phyloP scores from a whole-genome alignment of 345 rosid species.

The Ceriops zippeliana region DNA sequence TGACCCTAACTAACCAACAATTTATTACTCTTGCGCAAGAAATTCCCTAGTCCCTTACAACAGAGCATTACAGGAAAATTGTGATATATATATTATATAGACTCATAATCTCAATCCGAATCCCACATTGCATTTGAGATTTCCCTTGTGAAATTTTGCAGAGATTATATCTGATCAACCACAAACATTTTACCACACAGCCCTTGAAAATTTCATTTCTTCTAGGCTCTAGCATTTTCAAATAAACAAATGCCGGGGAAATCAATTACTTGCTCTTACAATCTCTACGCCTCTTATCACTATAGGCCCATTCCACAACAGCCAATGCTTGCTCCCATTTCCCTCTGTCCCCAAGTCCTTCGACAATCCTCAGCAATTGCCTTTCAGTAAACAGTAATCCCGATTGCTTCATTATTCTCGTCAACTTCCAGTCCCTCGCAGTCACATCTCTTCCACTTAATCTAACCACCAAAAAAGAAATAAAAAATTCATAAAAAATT shows the following conservation, averaged over 20 bases:
- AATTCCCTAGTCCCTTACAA: neutral
- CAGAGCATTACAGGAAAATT: neutral
- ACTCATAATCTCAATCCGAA: no score
- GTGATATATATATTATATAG: no score
- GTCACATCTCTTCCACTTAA: slow-evolving; percentile 64
- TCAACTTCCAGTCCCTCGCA: slow-evolving; percentile 81
- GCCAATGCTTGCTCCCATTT: slow-evolving; percentile 81
- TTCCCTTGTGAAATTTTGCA: no score
- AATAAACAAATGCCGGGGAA: slow-evolving; percentile 2
- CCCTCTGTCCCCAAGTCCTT: slow-evolving; percentile 55
- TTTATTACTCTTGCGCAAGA: neutral
- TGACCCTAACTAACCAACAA: neutral
- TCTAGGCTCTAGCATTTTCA: neutral
- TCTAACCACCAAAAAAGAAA: slow-evolving; percentile 32
- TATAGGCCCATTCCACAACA: slow-evolving; percentile 75
- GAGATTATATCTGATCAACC: no score
- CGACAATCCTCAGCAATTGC: slow-evolving; percentile 78
- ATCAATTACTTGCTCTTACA: slow-evolving; percentile 61
- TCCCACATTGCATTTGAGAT: no score
- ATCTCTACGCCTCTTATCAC: slow-evolving; percentile 47
- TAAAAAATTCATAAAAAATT: neutral
- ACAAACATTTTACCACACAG: no score
- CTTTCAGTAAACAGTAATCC: slow-evolving; percentile 75
- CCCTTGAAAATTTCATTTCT: no score
- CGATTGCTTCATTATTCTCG: slow-evolving; percentile 84